Evolutionary conservation across 768 basidiomycete species (phyloP), one percentile per base, ranked within the genome.

Genomic region (Hygrophoropsis aurantiaca): DNA sequence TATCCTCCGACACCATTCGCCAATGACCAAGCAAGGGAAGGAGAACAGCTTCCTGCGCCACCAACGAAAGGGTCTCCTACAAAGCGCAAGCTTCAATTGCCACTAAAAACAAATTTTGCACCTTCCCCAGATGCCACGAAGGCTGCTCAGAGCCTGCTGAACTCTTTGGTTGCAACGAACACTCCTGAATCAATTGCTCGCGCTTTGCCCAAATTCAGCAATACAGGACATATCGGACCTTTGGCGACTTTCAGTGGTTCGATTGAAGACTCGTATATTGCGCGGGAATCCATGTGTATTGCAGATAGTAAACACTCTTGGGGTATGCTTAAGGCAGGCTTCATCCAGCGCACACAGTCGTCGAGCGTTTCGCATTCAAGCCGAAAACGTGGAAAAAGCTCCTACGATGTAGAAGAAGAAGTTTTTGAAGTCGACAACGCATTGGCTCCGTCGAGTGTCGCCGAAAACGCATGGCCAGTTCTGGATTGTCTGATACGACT

Each of bases 401-500:
- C 52, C 42, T 50, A 45, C 52, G 59, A 68, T 32, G 57, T 68
- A n/a, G 47, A 52, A 16, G 61, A 57, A 5, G 49, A 56, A 4
- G 57, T 58, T 44, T 56, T 58, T 43, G 62, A 57, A 25, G 53
- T 52, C 46, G 43, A 25, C 44, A 34, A 18, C 16, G 42, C n/a
- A n/a, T 43, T 43, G 3, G 20, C 27, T 37, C 61, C 61, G 18
- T 47, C 55, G 38, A 58, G 74, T 10, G 75, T 90, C 19, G 80
- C 78, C 19, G 74, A 78, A 39, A 69, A 82, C 50, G 81, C 86
- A 4, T 91, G 89, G 88, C 74, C 78, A 24, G 59, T 84, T 34
- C 72, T 91, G n/a, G 78, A 81, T 18, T 90, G 85, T 84, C 53
- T 90, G 0, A 44, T 91, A 10, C 59, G 66, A 18, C 54, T 90